phyloP scores from a whole-genome alignment of 306 rosid genomes.

The Carpinus viminea region DNA sequence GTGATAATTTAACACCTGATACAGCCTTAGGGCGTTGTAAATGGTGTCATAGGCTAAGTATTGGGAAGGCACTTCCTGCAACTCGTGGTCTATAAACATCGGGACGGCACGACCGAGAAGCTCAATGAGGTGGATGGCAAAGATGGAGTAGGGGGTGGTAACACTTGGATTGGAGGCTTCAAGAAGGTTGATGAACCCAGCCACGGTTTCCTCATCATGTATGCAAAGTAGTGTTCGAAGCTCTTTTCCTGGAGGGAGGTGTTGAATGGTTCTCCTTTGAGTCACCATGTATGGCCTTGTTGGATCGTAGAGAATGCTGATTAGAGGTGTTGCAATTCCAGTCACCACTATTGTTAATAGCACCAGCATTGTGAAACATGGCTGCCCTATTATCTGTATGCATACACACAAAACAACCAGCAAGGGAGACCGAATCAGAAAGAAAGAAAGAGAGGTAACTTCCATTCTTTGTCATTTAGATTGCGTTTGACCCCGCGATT shows the following conservation, averaged over 20 bases:
- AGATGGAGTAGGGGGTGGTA: constrained; percentile 41
- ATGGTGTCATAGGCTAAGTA: constrained; percentile 37
- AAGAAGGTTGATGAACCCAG: constrained; percentile 44
- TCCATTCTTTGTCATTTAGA: neutral
- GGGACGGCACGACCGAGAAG: constrained; percentile 69
- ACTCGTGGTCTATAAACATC: constrained; percentile 55
- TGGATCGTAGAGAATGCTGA: constrained; percentile 71
- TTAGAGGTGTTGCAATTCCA: constrained; percentile 47
- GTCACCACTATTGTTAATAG: constrained; percentile 45
- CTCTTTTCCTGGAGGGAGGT: constrained; percentile 44
- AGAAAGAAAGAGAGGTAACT: neutral
- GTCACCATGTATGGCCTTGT: constrained; percentile 73
- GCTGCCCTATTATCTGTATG: constrained; percentile 46
- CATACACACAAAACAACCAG: neutral
- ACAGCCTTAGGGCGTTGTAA: constrained; percentile 32
- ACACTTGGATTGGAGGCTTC: constrained; percentile 52
- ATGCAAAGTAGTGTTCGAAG: constrained; percentile 50
- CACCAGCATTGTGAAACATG: constrained; percentile 60
- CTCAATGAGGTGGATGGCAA: constrained; percentile 49
- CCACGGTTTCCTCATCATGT: constrained; percentile 36
- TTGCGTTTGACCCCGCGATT: too few species aligned
- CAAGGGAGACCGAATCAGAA: neutral
- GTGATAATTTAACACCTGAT: too few species aligned
- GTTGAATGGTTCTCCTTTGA: constrained; percentile 72
- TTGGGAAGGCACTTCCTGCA: constrained; percentile 39